A percentile compares a stretch with the other conserved stretches of the same genome.
Conservation (phyloP, 257 asterid genomes). For the Petunia axillaris region DNA sequence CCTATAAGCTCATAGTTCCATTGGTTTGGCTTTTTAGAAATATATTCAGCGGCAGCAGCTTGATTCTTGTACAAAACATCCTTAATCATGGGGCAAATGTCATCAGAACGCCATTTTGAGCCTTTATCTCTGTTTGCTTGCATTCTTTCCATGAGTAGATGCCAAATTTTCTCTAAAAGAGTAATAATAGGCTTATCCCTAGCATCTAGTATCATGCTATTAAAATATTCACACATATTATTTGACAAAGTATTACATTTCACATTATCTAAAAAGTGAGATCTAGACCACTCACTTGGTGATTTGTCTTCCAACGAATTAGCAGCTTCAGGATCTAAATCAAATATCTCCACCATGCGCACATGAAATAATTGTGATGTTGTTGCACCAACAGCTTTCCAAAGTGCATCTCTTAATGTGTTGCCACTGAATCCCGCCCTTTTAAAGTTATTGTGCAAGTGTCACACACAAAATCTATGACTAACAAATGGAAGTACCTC, state of each 20-base stretch:
- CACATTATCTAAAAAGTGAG: background rate
- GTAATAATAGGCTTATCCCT: slow-evolving; percentile 7
- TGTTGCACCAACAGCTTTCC: slow-evolving; percentile 13
- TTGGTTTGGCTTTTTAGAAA: background rate
- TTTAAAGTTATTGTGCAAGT: slow-evolving; percentile 22
- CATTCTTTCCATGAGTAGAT: slow-evolving; percentile 11
- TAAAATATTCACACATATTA: slow-evolving; percentile 14
- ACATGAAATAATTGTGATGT: background rate
- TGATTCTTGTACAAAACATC: background rate
- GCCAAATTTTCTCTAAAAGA: background rate
- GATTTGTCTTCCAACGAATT: background rate
- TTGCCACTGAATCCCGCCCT: background rate
- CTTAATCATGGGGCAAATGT: background rate
- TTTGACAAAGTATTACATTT: slow-evolving; percentile 7
- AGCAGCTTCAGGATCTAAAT: background rate
- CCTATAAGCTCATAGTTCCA: slow-evolving; percentile 6
- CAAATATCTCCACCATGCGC: background rate
- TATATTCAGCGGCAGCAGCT: background rate
- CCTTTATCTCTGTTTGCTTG: background rate
- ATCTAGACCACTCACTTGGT: background rate
- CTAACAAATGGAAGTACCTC: background rate
- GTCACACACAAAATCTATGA: slow-evolving; percentile 20
- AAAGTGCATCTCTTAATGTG: background rate
- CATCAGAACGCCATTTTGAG: background rate
- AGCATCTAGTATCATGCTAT: background rate